A percentile compares a stretch with the other conserved stretches of the same genome.
Conservation (phyloP, 176 grass and related monocot genomes). For the Ensete ventricosum region DNA sequence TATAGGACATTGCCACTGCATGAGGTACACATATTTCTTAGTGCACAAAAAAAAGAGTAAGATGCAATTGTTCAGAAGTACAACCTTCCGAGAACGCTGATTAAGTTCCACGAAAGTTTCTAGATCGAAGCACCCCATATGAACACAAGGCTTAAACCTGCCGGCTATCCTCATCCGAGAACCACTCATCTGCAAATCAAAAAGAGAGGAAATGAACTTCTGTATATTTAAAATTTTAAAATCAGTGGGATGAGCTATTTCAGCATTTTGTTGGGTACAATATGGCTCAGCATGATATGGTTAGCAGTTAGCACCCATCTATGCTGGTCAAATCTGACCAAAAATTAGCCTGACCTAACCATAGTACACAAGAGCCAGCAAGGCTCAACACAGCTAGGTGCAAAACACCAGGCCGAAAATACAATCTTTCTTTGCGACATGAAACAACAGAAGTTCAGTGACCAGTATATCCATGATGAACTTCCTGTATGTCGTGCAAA, state of each 20-base stretch:
- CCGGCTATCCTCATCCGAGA: constrained; percentile 81
- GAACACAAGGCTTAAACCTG: constrained; percentile 83
- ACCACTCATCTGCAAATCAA: constrained; percentile 69
- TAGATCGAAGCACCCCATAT: constrained; percentile 98
- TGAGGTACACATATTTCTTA: constrained; percentile 29
- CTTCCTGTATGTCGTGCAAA: too few species aligned
- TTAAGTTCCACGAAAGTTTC: constrained; percentile 92
- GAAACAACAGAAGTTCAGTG: too few species aligned
- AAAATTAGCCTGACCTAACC: too few species aligned
- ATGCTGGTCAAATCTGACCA: too few species aligned
- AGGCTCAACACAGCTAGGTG: too few species aligned
- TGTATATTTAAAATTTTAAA: not conserved
- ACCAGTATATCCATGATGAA: too few species aligned
- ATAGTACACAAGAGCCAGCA: too few species aligned
- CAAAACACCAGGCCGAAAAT: too few species aligned
- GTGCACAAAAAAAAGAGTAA: constrained; percentile 13
- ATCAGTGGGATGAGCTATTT: not conserved
- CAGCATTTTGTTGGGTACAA: not conserved
- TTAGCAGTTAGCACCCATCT: too few species aligned
- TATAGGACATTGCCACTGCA: constrained; percentile 97
- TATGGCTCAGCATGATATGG: not conserved
- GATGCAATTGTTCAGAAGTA: not conserved
- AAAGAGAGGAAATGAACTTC: not conserved
- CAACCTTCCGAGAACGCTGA: constrained; percentile 89
- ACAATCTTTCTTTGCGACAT: too few species aligned